Conservation (phyloP, 148 eudicot genomes). For the Vaccinium myrtillus region DNA sequence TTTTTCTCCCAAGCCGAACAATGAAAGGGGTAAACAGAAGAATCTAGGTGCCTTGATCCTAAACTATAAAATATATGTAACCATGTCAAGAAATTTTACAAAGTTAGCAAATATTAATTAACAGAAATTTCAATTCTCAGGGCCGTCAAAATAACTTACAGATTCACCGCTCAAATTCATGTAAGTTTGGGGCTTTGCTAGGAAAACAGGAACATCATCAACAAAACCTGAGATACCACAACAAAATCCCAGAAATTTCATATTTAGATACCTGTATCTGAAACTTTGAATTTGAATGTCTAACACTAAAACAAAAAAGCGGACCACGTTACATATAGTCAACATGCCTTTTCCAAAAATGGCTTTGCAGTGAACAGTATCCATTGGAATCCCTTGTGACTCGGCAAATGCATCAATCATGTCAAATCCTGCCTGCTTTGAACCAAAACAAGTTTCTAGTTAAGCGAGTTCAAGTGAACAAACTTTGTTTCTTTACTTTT, state of each 20-base stretch:
- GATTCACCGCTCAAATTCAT: slow-evolving; percentile 92
- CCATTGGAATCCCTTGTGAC: slow-evolving; percentile 59
- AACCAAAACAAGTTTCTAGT: not conserved
- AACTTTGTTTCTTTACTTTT: not conserved
- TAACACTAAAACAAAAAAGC: not conserved
- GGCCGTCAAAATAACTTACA: slow-evolving; percentile 38
- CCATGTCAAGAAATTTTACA: not conserved
- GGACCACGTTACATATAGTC: not conserved
- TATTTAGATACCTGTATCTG: not conserved
- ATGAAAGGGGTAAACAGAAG: not conserved
- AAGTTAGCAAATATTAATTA: not conserved
- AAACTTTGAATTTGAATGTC: not conserved
- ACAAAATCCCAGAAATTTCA: not conserved
- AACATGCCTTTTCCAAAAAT: slow-evolving; percentile 72
- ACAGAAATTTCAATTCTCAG: not conserved
- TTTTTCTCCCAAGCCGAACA: not conserved
- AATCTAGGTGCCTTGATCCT: not conserved
- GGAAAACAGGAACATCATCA: slow-evolving; percentile 63
- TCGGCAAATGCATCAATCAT: slow-evolving; percentile 77
- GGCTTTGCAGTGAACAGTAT: slow-evolving; percentile 73
- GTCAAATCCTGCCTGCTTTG: slow-evolving; percentile 61
- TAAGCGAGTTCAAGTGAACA: slow-evolving; percentile 12
- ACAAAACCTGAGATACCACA: slow-evolving; percentile 48
- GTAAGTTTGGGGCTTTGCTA: slow-evolving; percentile 88
- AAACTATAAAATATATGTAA: not conserved